Percentiles rank a stretch among this genome's conserved stretches.
phyloP scores from a whole-genome alignment of 2,329 filamentous ascomycete species.

The Alternaria incomplexa region DNA sequence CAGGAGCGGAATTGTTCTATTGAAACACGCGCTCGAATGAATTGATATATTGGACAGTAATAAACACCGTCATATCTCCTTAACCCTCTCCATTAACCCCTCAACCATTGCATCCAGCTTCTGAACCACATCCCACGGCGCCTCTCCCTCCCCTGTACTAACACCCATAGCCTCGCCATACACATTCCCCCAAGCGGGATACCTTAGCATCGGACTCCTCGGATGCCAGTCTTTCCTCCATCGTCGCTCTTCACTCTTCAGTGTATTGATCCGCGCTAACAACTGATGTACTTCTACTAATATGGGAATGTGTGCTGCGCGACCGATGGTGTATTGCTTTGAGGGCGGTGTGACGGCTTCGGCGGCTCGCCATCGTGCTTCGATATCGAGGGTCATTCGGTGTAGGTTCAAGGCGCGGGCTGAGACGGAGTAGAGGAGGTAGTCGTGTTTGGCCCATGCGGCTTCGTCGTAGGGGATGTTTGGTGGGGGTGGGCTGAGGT shows the following conservation, averaged over 20 bases:
- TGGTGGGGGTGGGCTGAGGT: neutral
- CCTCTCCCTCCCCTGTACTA: neutral
- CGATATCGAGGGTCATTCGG: neutral
- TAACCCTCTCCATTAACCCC: neutral
- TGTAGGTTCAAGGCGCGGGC: neutral
- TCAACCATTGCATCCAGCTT: neutral
- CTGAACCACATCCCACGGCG: neutral
- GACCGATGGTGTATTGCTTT: neutral
- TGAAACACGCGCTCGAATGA: too few relatives aligned
- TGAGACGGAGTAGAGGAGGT: neutral
- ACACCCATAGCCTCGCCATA: conserved; percentile 2
- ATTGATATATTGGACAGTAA: too few relatives aligned
- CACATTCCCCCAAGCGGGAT: conserved; percentile 1
- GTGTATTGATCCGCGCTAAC: neutral
- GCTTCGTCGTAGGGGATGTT: neutral
- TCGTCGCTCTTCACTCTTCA: neutral
- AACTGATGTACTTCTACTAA: neutral
- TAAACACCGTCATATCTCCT: neutral
- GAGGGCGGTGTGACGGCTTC: neutral
- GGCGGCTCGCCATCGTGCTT: conserved; percentile 1
- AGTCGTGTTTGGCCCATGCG: neutral
- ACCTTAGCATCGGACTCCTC: neutral
- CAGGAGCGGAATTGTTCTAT: neutral
- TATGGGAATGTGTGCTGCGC: neutral
- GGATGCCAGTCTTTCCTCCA: conserved; percentile 1